A percentile compares a stretch with the other conserved stretches of the same genome.
Evolutionary conservation across 2,329 filamentous ascomycete species (phyloP).

Genomic region (Calonectria hawksworthii): DNA sequence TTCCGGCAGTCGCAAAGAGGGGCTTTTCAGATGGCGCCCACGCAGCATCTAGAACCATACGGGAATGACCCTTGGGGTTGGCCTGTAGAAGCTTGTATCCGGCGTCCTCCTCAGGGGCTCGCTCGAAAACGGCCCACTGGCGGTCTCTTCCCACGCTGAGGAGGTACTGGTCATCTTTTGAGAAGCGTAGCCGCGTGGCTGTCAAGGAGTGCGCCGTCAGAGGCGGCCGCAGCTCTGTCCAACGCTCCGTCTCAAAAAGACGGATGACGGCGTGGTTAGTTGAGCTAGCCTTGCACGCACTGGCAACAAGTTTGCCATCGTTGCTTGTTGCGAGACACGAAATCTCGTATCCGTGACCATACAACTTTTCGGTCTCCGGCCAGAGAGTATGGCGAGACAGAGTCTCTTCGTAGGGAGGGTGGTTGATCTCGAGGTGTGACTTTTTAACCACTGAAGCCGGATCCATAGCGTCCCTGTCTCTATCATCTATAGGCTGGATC

Average conservation of each 20-base stretch:
- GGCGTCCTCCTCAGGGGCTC: conserved; percentile 53
- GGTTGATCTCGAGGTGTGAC: conserved; percentile 74
- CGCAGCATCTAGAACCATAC: conserved; percentile 92
- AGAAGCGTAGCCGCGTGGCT: conserved; percentile 86
- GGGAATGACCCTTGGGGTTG: conserved; percentile 87
- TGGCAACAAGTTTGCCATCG: conserved; percentile 83
- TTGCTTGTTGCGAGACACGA: conserved; percentile 86
- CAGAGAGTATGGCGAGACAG: conserved; percentile 92
- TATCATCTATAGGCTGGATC: conserved; percentile 58
- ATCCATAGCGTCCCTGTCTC: conserved; percentile 68
- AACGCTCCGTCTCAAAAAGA: conserved; percentile 86
- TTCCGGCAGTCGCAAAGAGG: conserved; percentile 87
- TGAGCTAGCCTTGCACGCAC: conserved; percentile 92
- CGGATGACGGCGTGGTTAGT: conserved; percentile 95
- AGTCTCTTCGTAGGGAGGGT: conserved; percentile 90
- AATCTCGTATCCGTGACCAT: conserved; percentile 98
- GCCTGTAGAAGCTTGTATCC: conserved; percentile 72
- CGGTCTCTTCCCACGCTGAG: conserved; percentile 93
- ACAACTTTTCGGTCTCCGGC: conserved; percentile 96
- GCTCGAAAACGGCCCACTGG: conserved; percentile 88
- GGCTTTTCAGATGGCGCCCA: conserved; percentile 77
- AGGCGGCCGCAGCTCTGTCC: conserved; percentile 89
- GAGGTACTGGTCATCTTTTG: conserved; percentile 78
- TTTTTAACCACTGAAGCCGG: conserved; percentile 69
- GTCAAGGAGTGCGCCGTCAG: conserved; percentile 90